Base-by-base conservation (phyloP, 2,329 filamentous ascomycete species). In the Stagonosporopsis cucurbitacearum region DNA sequence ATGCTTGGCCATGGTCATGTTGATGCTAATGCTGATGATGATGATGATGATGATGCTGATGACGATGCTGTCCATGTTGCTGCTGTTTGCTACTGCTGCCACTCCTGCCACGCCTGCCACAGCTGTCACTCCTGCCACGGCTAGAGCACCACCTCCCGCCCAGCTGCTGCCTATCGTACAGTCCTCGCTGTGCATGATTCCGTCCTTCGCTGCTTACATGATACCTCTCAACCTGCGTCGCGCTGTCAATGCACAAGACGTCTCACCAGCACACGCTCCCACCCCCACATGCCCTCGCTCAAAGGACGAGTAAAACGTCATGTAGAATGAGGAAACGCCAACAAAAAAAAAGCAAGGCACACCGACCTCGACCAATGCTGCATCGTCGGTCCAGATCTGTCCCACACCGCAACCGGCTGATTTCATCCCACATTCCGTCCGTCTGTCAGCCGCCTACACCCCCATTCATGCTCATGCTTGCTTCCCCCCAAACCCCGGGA, bases 401-500 rank as follows among this genome's bases (percentile, higher is more conserved):
- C 54, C 54, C 59, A 63, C 63, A 62, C 64, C 47, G 62, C 50
- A 49, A 57, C 49, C 55, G 50, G 49, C 71, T 68, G 72, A 70
- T 73, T 57, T 63, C 69, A 64, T 66, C 70, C 68, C 70, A 70
- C 58, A 53, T 57, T 48, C 42, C 41, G 49, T 51, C 36, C 36
- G 33, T 50, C 50, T 63, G 61, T 65, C 68, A 50, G 56, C 58
- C 61, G 45, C 44, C 60, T 57, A 61, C 51, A 40, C 50, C 47
- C 51, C 40, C 43, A 44, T 28, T 44, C 44, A 30, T 45, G 19
- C 55, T 70, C 60, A 73, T 43, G 59, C 63, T 58, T 65, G 65
- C 57, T 70, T 70, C 12, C 68, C 69, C 45, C 72, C 71, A 49
- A 76, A 74, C 42, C 72, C 74, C 49, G 72, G 71, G 26, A 76